Base-by-base conservation (phyloP, 441 rosid genomes). In the Adansonia gregorii region DNA sequence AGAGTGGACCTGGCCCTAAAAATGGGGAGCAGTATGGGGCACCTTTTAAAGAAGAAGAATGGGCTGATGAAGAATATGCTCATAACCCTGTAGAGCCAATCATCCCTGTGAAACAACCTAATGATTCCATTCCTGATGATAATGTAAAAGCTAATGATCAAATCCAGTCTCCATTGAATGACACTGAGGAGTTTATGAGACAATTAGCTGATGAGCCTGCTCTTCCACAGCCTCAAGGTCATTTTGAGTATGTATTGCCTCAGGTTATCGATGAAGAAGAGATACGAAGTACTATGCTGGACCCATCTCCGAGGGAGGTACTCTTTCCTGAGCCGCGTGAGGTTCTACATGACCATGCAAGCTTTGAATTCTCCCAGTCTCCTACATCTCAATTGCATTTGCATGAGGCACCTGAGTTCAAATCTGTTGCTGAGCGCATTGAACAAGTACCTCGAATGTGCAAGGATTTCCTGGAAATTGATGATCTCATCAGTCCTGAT, bases 1-100 rank as follows among this genome's bases (percentile, higher is more conserved):
- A 92, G 76, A 93, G 95, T 85, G 98, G 97, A 46, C 88, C 94
- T 80, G 98, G 98, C 75, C 98, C 98, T 3, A 93, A 93, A 75
- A 94, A 94, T 73, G 98, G 98, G 66, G 98, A 90, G 84, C 92
- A 94, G 72, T 94, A 94, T 83, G 97, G 98, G 55, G 98, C 98
- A 20, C 98, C 97, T 2, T 94, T 93, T 67, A 89, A 83, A 77
- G 98, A 94, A 82, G 97, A 94, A 78, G 97, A 92, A 9, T 94
- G 98, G 98, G 85, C 64, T 31, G 97, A 87, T 75, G 93, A 87
- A 77, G 94, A 85, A 46, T 84, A 60, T 8, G 73, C 73, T 14
- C 63, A 69, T 59, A 68, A 68, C 63, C 19, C 80, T 63, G 76
- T 63, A 39, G 49, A 39, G 78, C 72, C 67, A 9, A 79, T 41